Evolutionary conservation across 1,284 basidiomycete species (phyloP).

Genomic region (Chalciporus sp.): DNA sequence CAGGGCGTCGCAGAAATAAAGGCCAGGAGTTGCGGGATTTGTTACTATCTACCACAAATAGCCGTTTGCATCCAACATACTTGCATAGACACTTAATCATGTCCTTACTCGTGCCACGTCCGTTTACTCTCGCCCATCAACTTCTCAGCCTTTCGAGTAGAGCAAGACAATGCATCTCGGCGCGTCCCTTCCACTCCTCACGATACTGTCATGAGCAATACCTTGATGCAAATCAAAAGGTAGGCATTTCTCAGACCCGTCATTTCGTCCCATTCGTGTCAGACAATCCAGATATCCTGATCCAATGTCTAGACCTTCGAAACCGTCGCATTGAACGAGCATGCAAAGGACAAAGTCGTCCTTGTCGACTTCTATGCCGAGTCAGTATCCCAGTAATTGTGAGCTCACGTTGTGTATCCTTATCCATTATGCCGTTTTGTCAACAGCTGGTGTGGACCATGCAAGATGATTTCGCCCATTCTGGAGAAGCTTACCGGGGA

Average conservation of each 20-base stretch:
- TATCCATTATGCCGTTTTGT: conserved; percentile 8
- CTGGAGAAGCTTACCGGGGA: conserved; percentile 55
- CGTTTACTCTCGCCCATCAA: conserved; percentile 15
- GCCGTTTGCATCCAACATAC: background rate
- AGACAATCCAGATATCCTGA: background rate
- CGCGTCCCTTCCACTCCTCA: conserved; percentile 31
- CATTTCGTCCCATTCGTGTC: too few species aligned
- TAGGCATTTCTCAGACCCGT: conserved; percentile 14
- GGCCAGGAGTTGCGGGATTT: too few species aligned
- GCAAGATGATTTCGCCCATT: conserved; percentile 67
- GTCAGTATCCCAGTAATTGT: conserved; percentile 42
- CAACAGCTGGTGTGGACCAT: conserved; percentile 74
- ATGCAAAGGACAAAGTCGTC: conserved; percentile 52
- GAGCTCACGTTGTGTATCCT: background rate
- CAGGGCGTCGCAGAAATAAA: too few species aligned
- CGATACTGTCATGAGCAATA: conserved; percentile 35
- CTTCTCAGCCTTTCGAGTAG: conserved; percentile 2
- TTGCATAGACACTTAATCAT: background rate
- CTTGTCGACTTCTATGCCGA: conserved; percentile 79
- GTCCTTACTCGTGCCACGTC: conserved; percentile 4
- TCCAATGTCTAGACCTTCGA: conserved; percentile 49
- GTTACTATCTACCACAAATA: too few species aligned
- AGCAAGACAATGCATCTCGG: conserved; percentile 5
- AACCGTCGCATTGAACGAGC: conserved; percentile 40
- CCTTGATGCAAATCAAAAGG: conserved; percentile 36